Conservation (phyloP, 176 grass and related monocot species). For the Phoenix dactylifera region DNA sequence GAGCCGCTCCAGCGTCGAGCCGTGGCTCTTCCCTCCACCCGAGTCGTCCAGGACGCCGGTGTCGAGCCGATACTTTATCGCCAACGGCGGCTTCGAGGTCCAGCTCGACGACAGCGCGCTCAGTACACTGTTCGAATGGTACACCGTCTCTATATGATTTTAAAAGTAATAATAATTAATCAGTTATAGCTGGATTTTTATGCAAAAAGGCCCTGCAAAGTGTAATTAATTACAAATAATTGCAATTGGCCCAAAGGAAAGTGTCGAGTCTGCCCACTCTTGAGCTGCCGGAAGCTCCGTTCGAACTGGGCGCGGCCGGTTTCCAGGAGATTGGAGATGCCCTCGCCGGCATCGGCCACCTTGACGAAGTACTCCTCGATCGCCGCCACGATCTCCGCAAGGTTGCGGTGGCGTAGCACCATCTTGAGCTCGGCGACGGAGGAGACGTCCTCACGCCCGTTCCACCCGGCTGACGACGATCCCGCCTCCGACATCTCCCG, state of each 20-base stretch:
- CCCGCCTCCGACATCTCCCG: slow-evolving; percentile 49
- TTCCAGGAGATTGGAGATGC: slow-evolving; percentile 70
- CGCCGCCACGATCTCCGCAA: slow-evolving; percentile 68
- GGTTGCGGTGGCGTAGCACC: slow-evolving; percentile 70
- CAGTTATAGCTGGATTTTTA: no score
- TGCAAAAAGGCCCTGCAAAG: no score
- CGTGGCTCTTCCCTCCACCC: slow-evolving; percentile 63
- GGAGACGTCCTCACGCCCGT: slow-evolving; percentile 10
- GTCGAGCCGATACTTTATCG: slow-evolving; percentile 70
- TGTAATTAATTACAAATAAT: no score
- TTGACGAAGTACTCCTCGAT: slow-evolving; percentile 89
- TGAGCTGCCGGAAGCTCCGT: slow-evolving; percentile 74
- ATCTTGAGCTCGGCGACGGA: slow-evolving; percentile 42
- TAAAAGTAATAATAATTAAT: not conserved
- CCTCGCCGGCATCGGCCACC: slow-evolving; percentile 55
- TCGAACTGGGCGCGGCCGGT: slow-evolving; percentile 68
- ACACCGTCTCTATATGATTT: slow-evolving; percentile 60
- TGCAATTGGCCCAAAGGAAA: not conserved
- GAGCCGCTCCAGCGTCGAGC: slow-evolving; percentile 79
- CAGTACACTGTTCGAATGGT: slow-evolving; percentile 80
- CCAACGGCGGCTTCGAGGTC: slow-evolving; percentile 89
- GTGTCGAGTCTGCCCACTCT: slow-evolving; percentile 38
- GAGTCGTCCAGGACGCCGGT: slow-evolving; percentile 46
- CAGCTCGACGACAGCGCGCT: slow-evolving; percentile 78
- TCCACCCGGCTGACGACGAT: slow-evolving; percentile 11